Percentiles rank a stretch among this genome's conserved stretches.
These are phyloP conservation scores for Kazachstania africana DNA, from an alignment of 805 yeast genomes.

Conservation along the genomic window DNA sequence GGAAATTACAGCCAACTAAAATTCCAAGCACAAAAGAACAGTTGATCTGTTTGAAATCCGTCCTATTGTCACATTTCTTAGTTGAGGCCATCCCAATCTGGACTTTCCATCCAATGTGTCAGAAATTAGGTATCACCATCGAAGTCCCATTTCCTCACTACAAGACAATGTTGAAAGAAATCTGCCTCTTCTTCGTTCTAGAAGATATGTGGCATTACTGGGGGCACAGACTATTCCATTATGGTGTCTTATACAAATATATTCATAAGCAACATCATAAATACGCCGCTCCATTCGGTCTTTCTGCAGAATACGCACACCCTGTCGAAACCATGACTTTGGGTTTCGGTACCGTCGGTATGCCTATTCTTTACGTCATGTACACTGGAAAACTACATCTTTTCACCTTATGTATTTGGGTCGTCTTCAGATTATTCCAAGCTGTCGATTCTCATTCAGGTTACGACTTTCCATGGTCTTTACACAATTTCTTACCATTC, in stretches of 20 bases:
- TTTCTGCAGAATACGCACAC: conserved; percentile 96
- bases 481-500: conserved; percentile 83
- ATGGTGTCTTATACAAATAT: conserved; percentile 78
- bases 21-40: conserved; percentile 75
- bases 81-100: conserved; percentile 95
- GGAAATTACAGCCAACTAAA: conserved; percentile 82
- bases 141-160: conserved; percentile 76
- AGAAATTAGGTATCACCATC: conserved; percentile 62
- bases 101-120: conserved; percentile 92
- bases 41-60: conserved; percentile 83
- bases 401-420: conserved; percentile 85
- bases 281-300: conserved; percentile 95
- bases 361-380: conserved; percentile 77
- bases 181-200: conserved; percentile 64
- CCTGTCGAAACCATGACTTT: conserved; percentile 84
- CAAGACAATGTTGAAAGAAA: conserved; percentile 49
- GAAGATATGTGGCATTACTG: conserved; percentile 98
- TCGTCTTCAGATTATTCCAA: conserved; percentile 77
- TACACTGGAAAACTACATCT: conserved; percentile 70
- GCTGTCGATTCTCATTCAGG: conserved; percentile 98
- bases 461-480: conserved; percentile 94
- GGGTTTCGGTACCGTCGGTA: conserved; percentile 94
- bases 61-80: conserved; percentile 73
- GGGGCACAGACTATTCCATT: conserved; percentile 85
- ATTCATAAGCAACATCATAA: conserved; percentile 97